Percentiles rank a stretch among this genome's conserved stretches.
Conservation (phyloP, 164 flowering plant genomes). For the Vitis rotundifolia region DNA sequence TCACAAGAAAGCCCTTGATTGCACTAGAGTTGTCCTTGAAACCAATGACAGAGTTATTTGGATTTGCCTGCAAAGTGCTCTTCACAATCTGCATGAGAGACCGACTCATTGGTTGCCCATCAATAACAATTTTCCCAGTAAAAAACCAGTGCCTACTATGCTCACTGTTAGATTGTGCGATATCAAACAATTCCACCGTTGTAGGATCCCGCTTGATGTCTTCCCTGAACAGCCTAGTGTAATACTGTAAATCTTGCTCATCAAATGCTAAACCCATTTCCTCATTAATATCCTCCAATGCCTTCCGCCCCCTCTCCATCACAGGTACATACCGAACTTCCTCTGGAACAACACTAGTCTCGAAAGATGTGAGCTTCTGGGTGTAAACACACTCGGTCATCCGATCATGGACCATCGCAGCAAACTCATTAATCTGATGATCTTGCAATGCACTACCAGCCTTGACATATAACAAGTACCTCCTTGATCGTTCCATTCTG, state of each 20-base stretch:
- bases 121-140: constrained; percentile 80
- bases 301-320: constrained; percentile 77
- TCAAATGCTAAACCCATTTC: constrained; percentile 95
- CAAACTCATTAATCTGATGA: constrained; percentile 59
- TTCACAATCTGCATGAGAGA: constrained; percentile 95
- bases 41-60: constrained; percentile 91
- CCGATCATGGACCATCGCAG: constrained; percentile 84
- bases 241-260: constrained; percentile 85
- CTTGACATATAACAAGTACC: constrained; percentile 61
- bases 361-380: constrained; percentile 62
- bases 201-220: constrained; percentile 88
- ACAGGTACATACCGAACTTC: constrained; percentile 26
- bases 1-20: constrained; percentile 71
- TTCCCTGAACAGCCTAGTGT: constrained; percentile 75
- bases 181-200: constrained; percentile 91
- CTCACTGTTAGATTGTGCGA: constrained; percentile 96
- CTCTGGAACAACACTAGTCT: constrained; percentile 31
- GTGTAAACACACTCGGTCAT: constrained; percentile 90
- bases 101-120: constrained; percentile 62
- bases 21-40: constrained; percentile 98
- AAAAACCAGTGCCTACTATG: constrained; percentile 98
- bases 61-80: constrained; percentile 82
- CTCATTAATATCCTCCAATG: constrained; percentile 86
- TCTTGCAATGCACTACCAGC: constrained; percentile 39
- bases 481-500: constrained; percentile 84